Evolutionary conservation across 768 basidiomycete genomes (phyloP), one percentile per base, ranked within the genome.

Genomic region (Aureoboletus auriporus): DNA sequence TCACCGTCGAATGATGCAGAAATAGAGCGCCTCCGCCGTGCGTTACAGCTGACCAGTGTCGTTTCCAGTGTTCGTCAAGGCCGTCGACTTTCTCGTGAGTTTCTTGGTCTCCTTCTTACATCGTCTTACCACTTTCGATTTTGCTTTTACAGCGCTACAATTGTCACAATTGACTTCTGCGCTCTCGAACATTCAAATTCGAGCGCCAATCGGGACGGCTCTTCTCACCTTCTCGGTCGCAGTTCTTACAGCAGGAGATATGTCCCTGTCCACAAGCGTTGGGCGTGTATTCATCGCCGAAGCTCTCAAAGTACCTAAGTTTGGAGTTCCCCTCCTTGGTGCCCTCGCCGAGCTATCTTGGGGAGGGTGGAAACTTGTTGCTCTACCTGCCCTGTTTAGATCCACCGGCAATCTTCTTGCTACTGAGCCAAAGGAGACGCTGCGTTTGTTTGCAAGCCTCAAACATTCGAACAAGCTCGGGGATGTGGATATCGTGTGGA

Each of bases 311-410:
- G 40, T 49, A 2, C 64, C 64, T 33, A 51, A 45, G 7, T 80
- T 86, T 50, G 79, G 76, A 1, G 52, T 82, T 3, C 73, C 75
- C 28, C 66, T 91, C 5, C 75, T 80, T 27, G 82, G 83, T 0
- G 69, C 76, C 5, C 75, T 91, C 7, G 75, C 82, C 2, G 82
- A 84, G 41, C 65, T 83, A 5, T 73, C 72, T 0, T 92, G 88
- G 86, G 79, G 80, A 16, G 89, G 87, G 3, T 91, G 87, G 87
- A 87, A 82, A 61, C 69, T 80, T 29, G 63, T 89, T 9, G 85
- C 77, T 12, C 60, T 84, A 2, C 84, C 87, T 2, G 64, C 74
- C 11, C 59, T 89, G n/a, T 56, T 81, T 12, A 79, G 78, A 55
- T 68, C 71, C 28, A 78, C 77, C 2, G 66, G 71, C 4, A 71